A percentile compares a stretch with the other conserved stretches of the same genome.
Conservation (phyloP, 2,329 filamentous ascomycete species). For the Ophiostoma piceae region DNA sequence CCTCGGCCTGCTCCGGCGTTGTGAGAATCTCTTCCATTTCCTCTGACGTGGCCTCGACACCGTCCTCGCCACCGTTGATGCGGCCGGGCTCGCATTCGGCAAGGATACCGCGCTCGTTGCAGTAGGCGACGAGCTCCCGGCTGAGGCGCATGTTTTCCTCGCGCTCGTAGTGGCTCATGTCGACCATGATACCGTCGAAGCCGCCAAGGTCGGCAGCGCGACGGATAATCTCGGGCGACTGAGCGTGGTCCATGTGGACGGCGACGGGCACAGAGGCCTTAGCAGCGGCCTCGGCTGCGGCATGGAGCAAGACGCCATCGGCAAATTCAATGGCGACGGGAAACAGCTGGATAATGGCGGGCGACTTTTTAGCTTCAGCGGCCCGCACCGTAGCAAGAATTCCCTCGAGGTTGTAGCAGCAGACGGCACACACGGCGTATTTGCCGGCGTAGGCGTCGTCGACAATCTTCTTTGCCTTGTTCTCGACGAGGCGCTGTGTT, state of each 20-base stretch:
- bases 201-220: constrained; percentile 49
- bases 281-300: constrained; percentile 50
- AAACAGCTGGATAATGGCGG: constrained; percentile 44
- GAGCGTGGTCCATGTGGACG: constrained; percentile 63
- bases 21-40: constrained; percentile 45
- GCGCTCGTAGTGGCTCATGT: constrained; percentile 69
- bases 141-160: constrained; percentile 63
- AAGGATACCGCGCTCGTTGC: constrained; percentile 57
- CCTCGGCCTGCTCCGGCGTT: constrained; percentile 54
- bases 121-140: constrained; percentile 55
- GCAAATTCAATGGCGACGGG: neutral
- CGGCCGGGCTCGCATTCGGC: constrained; percentile 64
- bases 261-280: constrained; percentile 54
- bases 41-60: constrained; percentile 46
- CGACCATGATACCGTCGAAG: constrained; percentile 71
- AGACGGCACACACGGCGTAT: constrained; percentile 25
- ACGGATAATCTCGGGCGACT: constrained; percentile 54
- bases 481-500: neutral
- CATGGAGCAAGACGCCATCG: constrained; percentile 32
- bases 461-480: constrained; percentile 19
- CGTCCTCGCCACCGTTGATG: constrained; percentile 59
- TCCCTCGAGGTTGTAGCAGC: constrained; percentile 64
- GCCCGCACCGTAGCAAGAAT: constrained; percentile 63
- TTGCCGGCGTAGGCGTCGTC: constrained; percentile 18
- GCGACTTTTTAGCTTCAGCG: constrained; percentile 60